These are phyloP conservation scores for Cavenderia fasciculata DNA, from an alignment of 78 protist genomes.

Conservation along the genomic window DNA sequence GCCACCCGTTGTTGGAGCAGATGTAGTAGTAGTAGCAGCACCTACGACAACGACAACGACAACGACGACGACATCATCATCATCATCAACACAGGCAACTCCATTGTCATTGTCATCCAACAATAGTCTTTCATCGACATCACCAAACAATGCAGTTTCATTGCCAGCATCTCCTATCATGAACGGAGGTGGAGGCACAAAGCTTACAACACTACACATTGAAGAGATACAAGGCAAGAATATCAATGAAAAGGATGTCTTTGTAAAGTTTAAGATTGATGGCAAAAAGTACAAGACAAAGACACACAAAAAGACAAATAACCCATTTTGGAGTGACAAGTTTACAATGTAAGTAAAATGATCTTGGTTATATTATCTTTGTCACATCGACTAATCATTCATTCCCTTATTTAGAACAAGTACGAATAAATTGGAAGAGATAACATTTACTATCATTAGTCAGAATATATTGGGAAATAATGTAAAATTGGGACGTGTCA, in stretches of 20 bases:
- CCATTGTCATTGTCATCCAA: not conserved
- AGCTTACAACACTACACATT: not conserved
- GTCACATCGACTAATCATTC: not conserved
- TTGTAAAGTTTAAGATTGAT: conserved; percentile 53
- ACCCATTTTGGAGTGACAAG: conserved; percentile 62
- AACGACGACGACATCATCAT: not conserved
- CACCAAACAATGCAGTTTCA: not conserved
- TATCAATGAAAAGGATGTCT: conserved; percentile 58
- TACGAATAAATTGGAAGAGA: conserved; percentile 6
- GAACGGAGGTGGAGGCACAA: too few species aligned
- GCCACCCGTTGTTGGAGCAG: too few species aligned
- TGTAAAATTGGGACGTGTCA: conserved; percentile 35
- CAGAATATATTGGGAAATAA: conserved; percentile 69
- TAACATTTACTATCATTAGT: conserved; percentile 26
- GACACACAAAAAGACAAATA: conserved; percentile 42
- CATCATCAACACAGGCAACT: not conserved
- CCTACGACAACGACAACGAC: not conserved
- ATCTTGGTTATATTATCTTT: not conserved
- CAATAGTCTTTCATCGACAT: not conserved
- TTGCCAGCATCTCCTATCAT: conserved; percentile 8
- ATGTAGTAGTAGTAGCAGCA: too few species aligned
- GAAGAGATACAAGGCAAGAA: conserved; percentile 49
- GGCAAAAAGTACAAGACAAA: conserved; percentile 57
- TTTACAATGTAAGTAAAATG: conserved; percentile 32
- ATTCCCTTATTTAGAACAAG: conserved; percentile 13